Conservation (phyloP, 1,284 basidiomycete species). For the Sphaerobolus stellatus region DNA sequence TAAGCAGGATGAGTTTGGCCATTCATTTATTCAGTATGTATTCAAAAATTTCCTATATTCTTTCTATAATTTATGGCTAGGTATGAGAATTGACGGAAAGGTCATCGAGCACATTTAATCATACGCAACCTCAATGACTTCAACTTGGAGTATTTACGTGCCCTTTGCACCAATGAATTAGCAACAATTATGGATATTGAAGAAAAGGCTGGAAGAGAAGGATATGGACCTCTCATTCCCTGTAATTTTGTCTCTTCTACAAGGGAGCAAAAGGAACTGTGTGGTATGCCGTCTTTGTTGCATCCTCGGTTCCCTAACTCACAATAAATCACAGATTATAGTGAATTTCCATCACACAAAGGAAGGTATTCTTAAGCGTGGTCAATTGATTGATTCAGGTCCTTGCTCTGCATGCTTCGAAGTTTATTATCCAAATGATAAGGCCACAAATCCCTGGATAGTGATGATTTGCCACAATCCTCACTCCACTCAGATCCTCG, state of each 20-base stretch:
- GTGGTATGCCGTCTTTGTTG: slow-evolving; percentile 15
- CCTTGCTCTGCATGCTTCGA: slow-evolving; percentile 20
- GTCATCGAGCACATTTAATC: slow-evolving; percentile 18
- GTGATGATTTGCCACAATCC: slow-evolving; percentile 21
- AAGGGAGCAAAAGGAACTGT: slow-evolving; percentile 19
- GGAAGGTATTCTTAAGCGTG: slow-evolving; percentile 16
- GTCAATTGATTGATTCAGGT: background rate
- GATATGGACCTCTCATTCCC: slow-evolving; percentile 22
- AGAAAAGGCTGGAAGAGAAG: slow-evolving; percentile 6
- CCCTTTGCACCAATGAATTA: slow-evolving; percentile 14
- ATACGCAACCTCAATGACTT: slow-evolving; percentile 24
- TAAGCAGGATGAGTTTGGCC: background rate
- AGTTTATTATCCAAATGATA: slow-evolving; percentile 22
- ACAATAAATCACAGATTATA: slow-evolving; percentile 6
- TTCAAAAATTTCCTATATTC: background rate
- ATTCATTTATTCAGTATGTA: slow-evolving; percentile 10
- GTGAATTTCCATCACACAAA: slow-evolving; percentile 23
- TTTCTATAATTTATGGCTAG: slow-evolving; percentile 1
- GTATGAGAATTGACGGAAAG: slow-evolving; percentile 14
- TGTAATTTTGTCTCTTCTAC: slow-evolving; percentile 19
- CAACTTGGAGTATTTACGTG: slow-evolving; percentile 20
- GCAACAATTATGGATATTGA: background rate
- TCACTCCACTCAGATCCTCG: slow-evolving; percentile 18
- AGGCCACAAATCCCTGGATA: slow-evolving; percentile 16
- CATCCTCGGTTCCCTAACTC: background rate